Evolutionary conservation across 192 early-diverging fungal species (phyloP).

Genomic region (Endogone sp.): DNA sequence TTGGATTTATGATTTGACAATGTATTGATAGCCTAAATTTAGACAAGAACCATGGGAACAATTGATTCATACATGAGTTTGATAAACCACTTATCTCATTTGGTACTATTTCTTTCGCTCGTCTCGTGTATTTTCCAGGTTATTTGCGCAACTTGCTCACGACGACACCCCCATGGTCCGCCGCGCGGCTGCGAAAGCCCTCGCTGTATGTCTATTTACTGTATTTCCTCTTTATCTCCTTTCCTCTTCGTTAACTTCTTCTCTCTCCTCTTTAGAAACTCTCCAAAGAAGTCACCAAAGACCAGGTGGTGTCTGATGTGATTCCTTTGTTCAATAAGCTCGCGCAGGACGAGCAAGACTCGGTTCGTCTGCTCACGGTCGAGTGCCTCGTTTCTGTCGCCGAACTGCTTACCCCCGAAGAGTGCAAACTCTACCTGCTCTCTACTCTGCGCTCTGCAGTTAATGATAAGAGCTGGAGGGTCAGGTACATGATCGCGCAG

Average conservation of each 20-base stretch:
- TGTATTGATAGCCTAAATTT: no score
- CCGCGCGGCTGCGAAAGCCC: conserved; percentile 83
- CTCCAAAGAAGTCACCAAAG: conserved; percentile 63
- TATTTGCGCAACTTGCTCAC: conserved; percentile 77
- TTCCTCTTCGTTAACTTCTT: conserved; percentile 7
- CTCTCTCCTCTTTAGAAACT: conserved; percentile 50
- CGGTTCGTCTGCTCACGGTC: conserved; percentile 92
- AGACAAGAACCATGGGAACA: no score
- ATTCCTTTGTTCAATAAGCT: conserved; percentile 86
- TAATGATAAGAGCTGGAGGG: conserved; percentile 95
- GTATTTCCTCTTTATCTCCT: conserved; percentile 6
- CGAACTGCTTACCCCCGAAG: conserved; percentile 70
- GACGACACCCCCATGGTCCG: conserved; percentile 99
- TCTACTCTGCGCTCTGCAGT: conserved; percentile 73
- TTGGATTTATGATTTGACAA: no score
- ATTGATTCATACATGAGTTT: no score
- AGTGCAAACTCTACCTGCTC: conserved; percentile 72
- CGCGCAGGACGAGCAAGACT: conserved; percentile 89
- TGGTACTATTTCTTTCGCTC: background rate
- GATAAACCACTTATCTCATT: no score
- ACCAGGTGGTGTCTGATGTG: conserved; percentile 79
- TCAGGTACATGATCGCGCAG: conserved; percentile 98
- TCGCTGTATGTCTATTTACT: conserved; percentile 54
- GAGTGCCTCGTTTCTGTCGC: conserved; percentile 89
- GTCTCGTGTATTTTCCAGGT: conserved; percentile 27